These are phyloP conservation scores for Wickerhamomyces hampshirensis DNA, from an alignment of 805 yeast genomes.

Conservation along the genomic window DNA sequence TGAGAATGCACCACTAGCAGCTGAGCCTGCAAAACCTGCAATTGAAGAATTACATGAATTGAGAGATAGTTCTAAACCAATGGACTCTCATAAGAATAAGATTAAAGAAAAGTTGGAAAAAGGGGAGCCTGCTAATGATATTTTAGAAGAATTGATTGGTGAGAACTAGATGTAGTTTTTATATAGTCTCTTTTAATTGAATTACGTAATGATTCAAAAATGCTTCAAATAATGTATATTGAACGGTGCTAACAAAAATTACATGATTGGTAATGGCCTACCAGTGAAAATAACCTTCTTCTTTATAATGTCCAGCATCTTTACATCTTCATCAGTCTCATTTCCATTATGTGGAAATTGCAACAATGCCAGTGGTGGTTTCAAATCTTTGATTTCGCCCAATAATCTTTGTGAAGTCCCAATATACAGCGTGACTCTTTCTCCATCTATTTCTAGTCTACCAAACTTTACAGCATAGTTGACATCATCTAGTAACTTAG, in stretches of 20 bases:
- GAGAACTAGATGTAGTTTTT: not conserved
- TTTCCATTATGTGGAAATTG: conserved; percentile 32
- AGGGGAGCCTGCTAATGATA: conserved; percentile 13
- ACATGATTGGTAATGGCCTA: conserved; percentile 79
- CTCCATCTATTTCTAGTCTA: conserved; percentile 38
- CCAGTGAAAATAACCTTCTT: conserved; percentile 58
- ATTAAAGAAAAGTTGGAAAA: conserved; percentile 7
- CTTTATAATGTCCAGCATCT: conserved; percentile 54
- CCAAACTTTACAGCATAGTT: conserved; percentile 50
- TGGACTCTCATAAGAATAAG: conserved; percentile 3
- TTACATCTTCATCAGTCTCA: conserved; percentile 30
- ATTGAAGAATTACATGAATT: conserved; percentile 17
- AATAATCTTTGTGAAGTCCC: conserved; percentile 68
- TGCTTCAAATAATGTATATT: not conserved
- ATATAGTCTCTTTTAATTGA: too few species aligned
- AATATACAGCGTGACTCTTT: conserved; percentile 52
- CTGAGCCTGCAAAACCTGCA: conserved; percentile 23
- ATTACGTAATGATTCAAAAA: too few species aligned
- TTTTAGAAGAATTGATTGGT: conserved; percentile 16
- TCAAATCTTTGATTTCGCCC: conserved; percentile 54
- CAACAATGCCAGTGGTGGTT: conserved; percentile 62
- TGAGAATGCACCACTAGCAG: conserved; percentile 15
- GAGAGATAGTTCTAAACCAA: conserved; percentile 1
- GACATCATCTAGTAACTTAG: conserved; percentile 27
- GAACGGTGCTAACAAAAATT: conserved; percentile 8